Evolutionary conservation across 345 rosid genomes (phyloP), one percentile per base, ranked within the genome.

Genomic region (Euphorbia tirucalli): DNA sequence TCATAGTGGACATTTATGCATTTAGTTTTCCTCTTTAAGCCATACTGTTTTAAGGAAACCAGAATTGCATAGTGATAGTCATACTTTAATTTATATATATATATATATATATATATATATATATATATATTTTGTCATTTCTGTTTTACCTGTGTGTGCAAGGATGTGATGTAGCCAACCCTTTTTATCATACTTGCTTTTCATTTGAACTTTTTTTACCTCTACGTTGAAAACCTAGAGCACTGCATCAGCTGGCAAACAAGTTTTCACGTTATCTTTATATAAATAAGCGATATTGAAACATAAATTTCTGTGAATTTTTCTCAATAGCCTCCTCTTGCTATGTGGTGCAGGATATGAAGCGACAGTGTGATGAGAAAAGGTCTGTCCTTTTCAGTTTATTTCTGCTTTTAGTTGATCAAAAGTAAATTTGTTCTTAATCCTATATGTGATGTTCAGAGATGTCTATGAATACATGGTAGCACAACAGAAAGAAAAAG

Each of bases 311-410:
- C 37, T 35, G 30, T 65, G 44, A 22, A 19, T 59, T 77, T 71
- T 31, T 58, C 72, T 75, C 70, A 79, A 2, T 73, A 54, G 30
- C 30, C 44, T 64, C 72, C 60, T 74, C 46, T 72, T 81, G 64
- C 60, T 66, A 30, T 59, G 18, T 62, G 64, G 46, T 83, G 75
- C 91, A 96, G 99, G 98, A 96, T 79, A 96, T 96, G 99, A 96
- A 93, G 85, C 87, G 87, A 68, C 99, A 91, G 73, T 96, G 99
- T 27, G 95, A 96, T 60, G 98, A 87, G 73, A 96, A 96, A 86
- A 89, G 97, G 99, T 93, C 64, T 35, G 76, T 75, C 63, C 44
- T 58, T 75, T 74, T 70, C 49, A 46, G 41, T 19, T 60, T 28
- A 54, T 27, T 50, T 28, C 67, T 43, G 65, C 55, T 54, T 59